A percentile compares a stretch with the other conserved stretches of the same genome.
phyloP scores from a whole-genome alignment of 306 rosid genomes.

The Corylus americana region DNA sequence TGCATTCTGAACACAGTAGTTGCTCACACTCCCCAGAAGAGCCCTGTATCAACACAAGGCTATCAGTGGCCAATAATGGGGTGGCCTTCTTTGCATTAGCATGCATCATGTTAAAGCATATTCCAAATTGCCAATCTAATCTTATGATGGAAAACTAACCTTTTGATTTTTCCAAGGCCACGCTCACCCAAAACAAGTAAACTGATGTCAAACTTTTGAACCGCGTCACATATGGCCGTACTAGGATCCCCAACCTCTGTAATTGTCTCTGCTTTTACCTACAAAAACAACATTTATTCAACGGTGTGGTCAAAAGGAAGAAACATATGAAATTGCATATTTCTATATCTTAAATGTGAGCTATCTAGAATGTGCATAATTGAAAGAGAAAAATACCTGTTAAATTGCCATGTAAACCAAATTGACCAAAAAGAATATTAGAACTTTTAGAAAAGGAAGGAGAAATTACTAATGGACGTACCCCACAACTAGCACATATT shows the following conservation, averaged over 20 bases:
- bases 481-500: constrained; percentile 54
- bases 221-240: constrained; percentile 43
- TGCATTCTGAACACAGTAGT: constrained; percentile 53
- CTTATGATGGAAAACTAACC: constrained; percentile 23
- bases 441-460: neutral
- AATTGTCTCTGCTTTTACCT: constrained; percentile 41
- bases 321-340: neutral
- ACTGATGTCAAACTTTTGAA: constrained; percentile 37
- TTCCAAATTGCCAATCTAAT: neutral
- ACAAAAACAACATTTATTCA: neutral
- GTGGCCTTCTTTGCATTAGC: neutral
- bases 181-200: constrained; percentile 49
- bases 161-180: constrained; percentile 41
- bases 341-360: neutral
- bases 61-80: neutral
- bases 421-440: neutral
- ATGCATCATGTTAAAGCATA: neutral
- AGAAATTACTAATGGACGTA: neutral
- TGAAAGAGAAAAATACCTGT: neutral
- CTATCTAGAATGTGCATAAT: neutral
- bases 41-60: constrained; percentile 32
- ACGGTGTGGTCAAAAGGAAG: neutral
- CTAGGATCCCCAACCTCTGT: constrained; percentile 50
- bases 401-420: neutral
- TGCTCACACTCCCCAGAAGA: constrained; percentile 55